phyloP scores from a whole-genome alignment of 345 rosid species.

The Aquilaria sinensis region DNA sequence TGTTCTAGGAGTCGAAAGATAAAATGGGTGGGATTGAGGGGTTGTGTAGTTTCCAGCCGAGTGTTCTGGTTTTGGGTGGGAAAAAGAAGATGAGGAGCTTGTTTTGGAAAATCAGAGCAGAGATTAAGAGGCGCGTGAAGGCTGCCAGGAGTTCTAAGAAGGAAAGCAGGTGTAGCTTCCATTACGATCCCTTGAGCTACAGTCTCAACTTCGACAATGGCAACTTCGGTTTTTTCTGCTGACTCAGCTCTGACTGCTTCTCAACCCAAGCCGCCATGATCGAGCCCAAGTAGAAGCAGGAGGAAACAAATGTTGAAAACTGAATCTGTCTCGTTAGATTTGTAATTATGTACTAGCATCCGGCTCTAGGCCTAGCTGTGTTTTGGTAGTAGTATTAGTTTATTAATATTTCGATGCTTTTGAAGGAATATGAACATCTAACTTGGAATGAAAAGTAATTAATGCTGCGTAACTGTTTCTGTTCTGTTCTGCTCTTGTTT shows the following conservation, averaged over 20 bases:
- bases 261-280: no score
- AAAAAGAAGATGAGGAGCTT: slow-evolving; percentile 43
- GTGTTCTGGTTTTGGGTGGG: slow-evolving; percentile 26
- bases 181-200: slow-evolving; percentile 69
- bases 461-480: no score
- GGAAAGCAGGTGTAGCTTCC: slow-evolving; percentile 35
- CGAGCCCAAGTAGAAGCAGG: no score
- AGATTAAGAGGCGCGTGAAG: slow-evolving; percentile 41
- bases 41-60: slow-evolving; percentile 25
- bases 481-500: no score
- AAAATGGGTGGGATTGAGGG: slow-evolving; percentile 19
- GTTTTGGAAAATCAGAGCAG: slow-evolving; percentile 53
- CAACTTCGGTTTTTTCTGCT: slow-evolving; percentile 56
- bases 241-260: slow-evolving; percentile 1
- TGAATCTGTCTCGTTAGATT: no score
- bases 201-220: slow-evolving; percentile 81
- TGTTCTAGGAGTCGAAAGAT: neutral
- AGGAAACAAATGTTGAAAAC: no score
- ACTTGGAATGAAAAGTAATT: no score
- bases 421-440: no score
- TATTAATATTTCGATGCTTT: no score
- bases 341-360: no score
- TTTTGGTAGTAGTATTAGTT: no score
- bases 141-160: slow-evolving; percentile 21
- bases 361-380: no score